Percentiles rank a stretch among this genome's conserved stretches.
These are phyloP conservation scores for Sabuloglossum arenarium DNA, from an alignment of 495 filamentous ascomycete genomes.

Conservation along the genomic window DNA sequence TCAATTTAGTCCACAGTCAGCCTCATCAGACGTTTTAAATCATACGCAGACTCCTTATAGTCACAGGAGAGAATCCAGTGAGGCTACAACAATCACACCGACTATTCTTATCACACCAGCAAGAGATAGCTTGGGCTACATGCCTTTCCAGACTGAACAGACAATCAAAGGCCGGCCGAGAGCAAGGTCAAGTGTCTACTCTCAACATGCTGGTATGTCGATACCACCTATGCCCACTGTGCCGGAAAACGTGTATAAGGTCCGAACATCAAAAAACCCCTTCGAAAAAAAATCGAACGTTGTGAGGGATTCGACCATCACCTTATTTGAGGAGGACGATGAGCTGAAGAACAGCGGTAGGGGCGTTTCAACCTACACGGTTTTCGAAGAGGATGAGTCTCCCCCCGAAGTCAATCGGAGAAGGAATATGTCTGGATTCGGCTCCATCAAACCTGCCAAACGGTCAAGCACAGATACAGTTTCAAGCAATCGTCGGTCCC, in stretches of 20 bases:
- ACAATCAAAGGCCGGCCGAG: background rate
- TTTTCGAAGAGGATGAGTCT: conserved; percentile 35
- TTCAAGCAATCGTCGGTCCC: conserved; percentile 35
- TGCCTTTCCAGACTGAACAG: background rate
- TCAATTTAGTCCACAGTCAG: conserved; percentile 30
- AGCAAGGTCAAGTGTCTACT: conserved; percentile 36
- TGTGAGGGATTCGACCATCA: background rate
- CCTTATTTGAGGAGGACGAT: conserved; percentile 5
- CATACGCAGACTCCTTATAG: conserved; percentile 4
- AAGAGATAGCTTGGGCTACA: conserved; percentile 19
- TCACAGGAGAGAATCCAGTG: conserved; percentile 9
- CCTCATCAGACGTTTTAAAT: conserved; percentile 17
- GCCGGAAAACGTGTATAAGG: background rate
- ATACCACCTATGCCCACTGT: background rate
- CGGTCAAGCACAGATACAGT: conserved; percentile 17
- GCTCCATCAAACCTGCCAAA: conserved; percentile 6
- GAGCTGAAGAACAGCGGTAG: conserved; percentile 8
- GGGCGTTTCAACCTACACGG: conserved; percentile 26
- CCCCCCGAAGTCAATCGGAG: conserved; percentile 2
- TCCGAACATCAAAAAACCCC: conserved; percentile 8
- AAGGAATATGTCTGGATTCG: background rate
- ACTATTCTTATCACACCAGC: conserved; percentile 48
- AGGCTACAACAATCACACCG: conserved; percentile 23
- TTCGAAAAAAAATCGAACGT: background rate
- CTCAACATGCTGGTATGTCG: conserved; percentile 24